A percentile compares a stretch with the other conserved stretches of the same genome.
Evolutionary conservation across 2,329 filamentous ascomycete species (phyloP).

Genomic region (Calonectria ilicicola): DNA sequence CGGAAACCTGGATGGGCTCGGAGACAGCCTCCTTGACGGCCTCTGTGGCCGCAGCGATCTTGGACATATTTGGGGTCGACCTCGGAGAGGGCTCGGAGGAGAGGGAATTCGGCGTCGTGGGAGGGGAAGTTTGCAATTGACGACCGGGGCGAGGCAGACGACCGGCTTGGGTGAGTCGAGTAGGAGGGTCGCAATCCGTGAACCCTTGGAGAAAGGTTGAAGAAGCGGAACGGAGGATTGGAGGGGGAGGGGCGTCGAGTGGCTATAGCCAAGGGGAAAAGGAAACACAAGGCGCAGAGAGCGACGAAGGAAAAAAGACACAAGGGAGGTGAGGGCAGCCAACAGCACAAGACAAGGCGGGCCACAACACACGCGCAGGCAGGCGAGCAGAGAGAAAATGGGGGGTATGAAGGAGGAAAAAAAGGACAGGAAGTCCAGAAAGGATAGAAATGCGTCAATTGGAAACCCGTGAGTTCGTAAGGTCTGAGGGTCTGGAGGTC

Average conservation of each 20-base stretch:
- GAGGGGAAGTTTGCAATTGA: slow-evolving; percentile 36
- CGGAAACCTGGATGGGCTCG: slow-evolving; percentile 76
- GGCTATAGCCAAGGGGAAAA: slow-evolving; percentile 31
- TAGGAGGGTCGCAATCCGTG: slow-evolving; percentile 21
- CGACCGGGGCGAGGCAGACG: slow-evolving; percentile 10
- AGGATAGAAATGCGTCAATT: slow-evolving; percentile 44
- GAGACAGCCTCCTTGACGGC: slow-evolving; percentile 84
- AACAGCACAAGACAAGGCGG: slow-evolving; percentile 15
- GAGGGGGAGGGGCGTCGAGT: slow-evolving; percentile 11
- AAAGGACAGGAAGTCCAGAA: slow-evolving; percentile 20
- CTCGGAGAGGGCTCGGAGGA: slow-evolving; percentile 29
- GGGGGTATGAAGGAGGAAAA: slow-evolving; percentile 24
- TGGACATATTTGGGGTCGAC: slow-evolving; percentile 49
- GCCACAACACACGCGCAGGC: slow-evolving; percentile 6
- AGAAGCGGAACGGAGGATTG: slow-evolving; percentile 16
- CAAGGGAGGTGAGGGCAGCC: slow-evolving; percentile 14
- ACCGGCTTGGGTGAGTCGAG: slow-evolving; percentile 15
- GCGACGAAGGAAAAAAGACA: slow-evolving; percentile 24
- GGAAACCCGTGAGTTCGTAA: slow-evolving; percentile 32
- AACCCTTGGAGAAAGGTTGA: slow-evolving; percentile 22
- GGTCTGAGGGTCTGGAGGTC: slow-evolving; percentile 17
- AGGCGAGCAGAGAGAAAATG: slow-evolving; percentile 1
- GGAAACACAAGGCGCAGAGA: slow-evolving; percentile 24
- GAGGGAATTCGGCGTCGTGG: slow-evolving; percentile 25
- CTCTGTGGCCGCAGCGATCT: slow-evolving; percentile 68